Conservation (phyloP, 768 basidiomycete genomes). For the Hericium erinaceus region DNA sequence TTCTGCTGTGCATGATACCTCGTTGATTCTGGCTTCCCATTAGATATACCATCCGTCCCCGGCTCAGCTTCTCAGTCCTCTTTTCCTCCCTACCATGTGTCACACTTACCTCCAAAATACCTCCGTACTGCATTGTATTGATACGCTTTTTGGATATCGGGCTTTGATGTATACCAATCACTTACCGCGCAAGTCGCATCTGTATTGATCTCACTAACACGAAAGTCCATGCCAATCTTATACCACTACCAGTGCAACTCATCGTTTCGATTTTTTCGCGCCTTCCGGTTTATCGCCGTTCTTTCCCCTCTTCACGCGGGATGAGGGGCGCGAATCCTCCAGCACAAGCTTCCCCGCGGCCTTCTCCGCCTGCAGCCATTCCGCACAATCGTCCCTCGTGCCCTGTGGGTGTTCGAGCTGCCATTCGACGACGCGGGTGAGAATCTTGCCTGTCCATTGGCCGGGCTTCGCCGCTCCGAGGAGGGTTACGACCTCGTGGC, state of each 20-base stretch:
- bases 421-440: conserved; percentile 73
- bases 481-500: conserved; percentile 48
- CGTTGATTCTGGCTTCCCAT: too few relatives aligned
- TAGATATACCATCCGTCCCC: too few relatives aligned
- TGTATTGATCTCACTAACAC: background rate
- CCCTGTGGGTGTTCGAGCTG: conserved; percentile 69
- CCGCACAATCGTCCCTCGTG: conserved; percentile 54
- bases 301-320: conserved; percentile 9
- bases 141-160: background rate
- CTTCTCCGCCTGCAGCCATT: conserved; percentile 58
- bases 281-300: background rate
- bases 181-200: background rate
- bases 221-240: background rate
- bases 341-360: conserved; percentile 34
- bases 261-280: conserved; percentile 10
- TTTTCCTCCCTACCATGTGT: background rate
- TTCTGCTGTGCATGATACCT: too few relatives aligned
- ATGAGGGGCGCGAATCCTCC: conserved; percentile 14
- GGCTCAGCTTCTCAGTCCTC: background rate
- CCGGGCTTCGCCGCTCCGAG: conserved; percentile 53
- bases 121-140: background rate
- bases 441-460: conserved; percentile 55
- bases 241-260: background rate
- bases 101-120: background rate
- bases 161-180: background rate